Percentiles rank a stretch among this genome's conserved stretches.
These are phyloP conservation scores for Epicoccum sorghinum DNA, from an alignment of 2,329 filamentous ascomycete species.

Conservation along the genomic window DNA sequence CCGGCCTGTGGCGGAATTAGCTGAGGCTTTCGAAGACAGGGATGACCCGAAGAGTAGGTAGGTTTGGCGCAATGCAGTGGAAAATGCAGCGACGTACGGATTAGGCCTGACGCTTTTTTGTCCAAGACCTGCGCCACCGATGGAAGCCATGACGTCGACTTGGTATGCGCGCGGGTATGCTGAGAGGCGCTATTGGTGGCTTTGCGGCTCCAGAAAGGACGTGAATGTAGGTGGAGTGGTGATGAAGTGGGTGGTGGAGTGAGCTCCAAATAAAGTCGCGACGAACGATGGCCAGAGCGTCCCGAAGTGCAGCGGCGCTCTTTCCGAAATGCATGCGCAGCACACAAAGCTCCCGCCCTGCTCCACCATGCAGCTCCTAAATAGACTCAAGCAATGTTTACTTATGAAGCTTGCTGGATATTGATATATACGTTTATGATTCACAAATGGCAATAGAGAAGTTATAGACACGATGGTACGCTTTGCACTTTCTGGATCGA, in stretches of 20 bases:
- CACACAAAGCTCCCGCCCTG: neutral
- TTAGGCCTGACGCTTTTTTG: slow-evolving; percentile 70
- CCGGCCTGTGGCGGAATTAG: slow-evolving; percentile 64
- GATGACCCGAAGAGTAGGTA: slow-evolving; percentile 3
- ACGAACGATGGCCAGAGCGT: slow-evolving; percentile 12
- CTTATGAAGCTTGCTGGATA: no score
- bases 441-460: no score
- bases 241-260: slow-evolving; percentile 25
- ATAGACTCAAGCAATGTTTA: no score
- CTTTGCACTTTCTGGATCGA: no score
- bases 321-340: neutral
- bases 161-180: neutral
- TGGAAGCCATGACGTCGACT: slow-evolving; percentile 42
- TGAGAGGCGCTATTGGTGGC: neutral
- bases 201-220: neutral
- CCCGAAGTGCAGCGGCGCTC: slow-evolving; percentile 1
- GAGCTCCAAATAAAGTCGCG: slow-evolving; percentile 32
- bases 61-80: slow-evolving; percentile 13
- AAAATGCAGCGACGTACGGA: slow-evolving; percentile 60
- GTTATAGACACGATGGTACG: no score
- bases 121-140: slow-evolving; percentile 73
- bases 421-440: no score
- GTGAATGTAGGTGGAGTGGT: neutral
- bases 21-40: slow-evolving; percentile 1
- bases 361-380: neutral